Base-by-base conservation (phyloP, 163 green algal species). In the Chlorella variabilis region DNA sequence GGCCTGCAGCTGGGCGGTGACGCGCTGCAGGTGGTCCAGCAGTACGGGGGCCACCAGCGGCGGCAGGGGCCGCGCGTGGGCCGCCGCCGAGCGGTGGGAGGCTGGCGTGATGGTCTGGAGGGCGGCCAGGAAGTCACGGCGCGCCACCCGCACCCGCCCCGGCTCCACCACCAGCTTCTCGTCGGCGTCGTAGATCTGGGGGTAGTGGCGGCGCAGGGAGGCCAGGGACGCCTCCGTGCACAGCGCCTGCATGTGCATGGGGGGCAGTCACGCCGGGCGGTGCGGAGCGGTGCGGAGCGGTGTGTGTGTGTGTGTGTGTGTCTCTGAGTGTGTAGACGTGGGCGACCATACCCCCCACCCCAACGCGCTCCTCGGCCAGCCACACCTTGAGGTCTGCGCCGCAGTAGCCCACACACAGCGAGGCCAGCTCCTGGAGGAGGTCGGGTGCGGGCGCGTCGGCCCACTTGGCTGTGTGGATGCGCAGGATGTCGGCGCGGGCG, bases 391-490 rank as follows among this genome's bases (percentile, higher is more conserved):
- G 86, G 90, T 99, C 96, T 15, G 96, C 96, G 13, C 96, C 96
- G 85, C 95, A 98, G 88, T 98, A 99, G 21, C 96, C 96, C 4
- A 95, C 93, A 49, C 79, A 91, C 13, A 87, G 66, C 4, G 74
- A 74, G 0, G 95, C 94, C 63, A 98, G 88, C 42, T 98, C 90
- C 4, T 91, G 79, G 42, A 90, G 78, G 49, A 98, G 79, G 25
- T 62, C 45, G 27, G 68, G n/a, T 4, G 39, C 9, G 4, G 80
- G 89, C 31, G 49, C 91, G 77, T 88, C 84, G 61, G 88, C 58
- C 93, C 96, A 98, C 58, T 88, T 88, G 45, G 81, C 65, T 7
- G 94, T 98, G 90, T 99, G 95, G 83, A 99, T 99, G 78, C 88
- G 54, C 78, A 99, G 86, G 77, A 99, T 99, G 62, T 90, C 81